Percentiles rank a stretch among this genome's conserved stretches.
These are phyloP conservation scores for Annona squamosa DNA, from an alignment of 164 flowering plant genomes.

Conservation along the genomic window DNA sequence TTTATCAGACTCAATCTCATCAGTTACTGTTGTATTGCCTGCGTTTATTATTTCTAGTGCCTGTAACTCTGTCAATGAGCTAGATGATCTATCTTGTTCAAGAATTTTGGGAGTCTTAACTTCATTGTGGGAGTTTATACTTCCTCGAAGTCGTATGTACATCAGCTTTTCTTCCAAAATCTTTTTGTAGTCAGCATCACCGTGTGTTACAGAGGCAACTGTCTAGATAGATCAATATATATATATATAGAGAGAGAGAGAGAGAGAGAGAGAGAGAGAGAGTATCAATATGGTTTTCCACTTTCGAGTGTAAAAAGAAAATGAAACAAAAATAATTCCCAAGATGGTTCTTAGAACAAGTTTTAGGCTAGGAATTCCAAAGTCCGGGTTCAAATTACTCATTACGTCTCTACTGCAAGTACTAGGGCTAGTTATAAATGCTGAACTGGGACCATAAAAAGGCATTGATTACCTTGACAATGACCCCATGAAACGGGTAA, in stretches of 20 bases:
- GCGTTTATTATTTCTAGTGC: no score
- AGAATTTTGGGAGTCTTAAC: constrained; percentile 8
- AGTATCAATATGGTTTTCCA: background rate
- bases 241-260: constrained; percentile 1
- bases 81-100: background rate
- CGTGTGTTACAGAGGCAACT: constrained; percentile 49
- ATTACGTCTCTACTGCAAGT: no score
- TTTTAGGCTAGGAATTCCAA: no score
- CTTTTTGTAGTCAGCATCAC: constrained; percentile 44
- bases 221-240: constrained; percentile 31
- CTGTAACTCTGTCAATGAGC: constrained; percentile 12
- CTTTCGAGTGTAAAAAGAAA: background rate
- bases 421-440: no score
- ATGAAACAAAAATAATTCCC: no score
- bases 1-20: no score
- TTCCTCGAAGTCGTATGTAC: constrained; percentile 50
- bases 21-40: no score
- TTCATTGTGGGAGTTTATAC: constrained; percentile 24
- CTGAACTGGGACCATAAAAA: no score
- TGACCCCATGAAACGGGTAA: no score
- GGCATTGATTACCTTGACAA: no score
- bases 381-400: no score
- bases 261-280: constrained; percentile 1
- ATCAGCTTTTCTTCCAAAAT: constrained; percentile 46
- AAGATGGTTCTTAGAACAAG: no score